Evolutionary conservation across 2,329 filamentous ascomycete species (phyloP), one percentile per base, ranked within the genome.

Genomic region (Chaetomium strumarium): DNA sequence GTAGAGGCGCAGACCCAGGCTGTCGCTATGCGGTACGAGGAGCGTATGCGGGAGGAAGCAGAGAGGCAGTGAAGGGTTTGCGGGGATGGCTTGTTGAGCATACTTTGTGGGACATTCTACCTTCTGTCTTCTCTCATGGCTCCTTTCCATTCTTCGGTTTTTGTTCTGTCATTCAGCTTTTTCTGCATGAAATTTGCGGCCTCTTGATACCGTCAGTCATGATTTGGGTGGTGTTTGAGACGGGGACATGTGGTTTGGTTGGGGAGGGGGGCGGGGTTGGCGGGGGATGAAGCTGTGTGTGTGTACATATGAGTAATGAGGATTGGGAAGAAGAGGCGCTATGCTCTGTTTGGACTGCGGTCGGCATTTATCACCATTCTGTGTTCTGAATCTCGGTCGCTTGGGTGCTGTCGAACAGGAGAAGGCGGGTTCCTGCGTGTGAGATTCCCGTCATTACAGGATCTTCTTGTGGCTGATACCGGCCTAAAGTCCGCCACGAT

Each of bases 1-100:
- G 90, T 96, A 43, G 57, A 96, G 68, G 88, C 88, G 29, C 92
- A 96, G 69, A 83, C 79, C n/a, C 81, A 84, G 61, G 80, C 80
- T 29, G 68, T 85, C 29, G 76, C 71, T 56, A 79, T 75, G 65
- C 73, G 71, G 46, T 70, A 84, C 19, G 81, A 90, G 65, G 82
- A 88, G 60, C 87, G 86, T 55, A 77, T 91, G 59, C 84, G 85
- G 42, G 80, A 86, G 56, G 88, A 49, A 29, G 40, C 46, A 7
- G 51, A 49, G 36, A 31, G 51, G 16, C 34, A 41, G 2, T 53
- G 41, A 49, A 13, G 51, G n/a, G n/a, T n/a, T 29, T 19, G 3
- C 13, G 14, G 34, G 30, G 38, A 10, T 24, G 24, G 34, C 13
- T 31, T 30, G 44, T 30, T 33, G 12, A 16, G 42, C 34, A 11